A percentile compares a stretch with the other conserved stretches of the same genome.
These are phyloP conservation scores for Colletotrichum sojae DNA, from an alignment of 2,329 filamentous ascomycete genomes.

Conservation along the genomic window DNA sequence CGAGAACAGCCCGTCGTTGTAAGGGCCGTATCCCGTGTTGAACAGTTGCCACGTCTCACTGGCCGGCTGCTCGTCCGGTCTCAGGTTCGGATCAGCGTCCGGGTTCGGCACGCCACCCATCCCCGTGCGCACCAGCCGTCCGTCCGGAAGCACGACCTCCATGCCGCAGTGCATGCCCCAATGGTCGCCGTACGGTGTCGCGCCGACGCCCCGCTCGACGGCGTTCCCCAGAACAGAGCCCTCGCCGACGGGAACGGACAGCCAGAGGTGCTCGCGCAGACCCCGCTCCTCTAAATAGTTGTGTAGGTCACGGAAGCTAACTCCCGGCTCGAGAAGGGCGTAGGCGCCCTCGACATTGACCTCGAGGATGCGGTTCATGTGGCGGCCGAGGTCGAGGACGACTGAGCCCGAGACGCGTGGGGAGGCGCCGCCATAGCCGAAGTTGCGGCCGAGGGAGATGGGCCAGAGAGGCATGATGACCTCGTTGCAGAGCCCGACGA, in stretches of 20 bases:
- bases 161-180: slow-evolving; percentile 58
- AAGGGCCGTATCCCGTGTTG: slow-evolving; percentile 57
- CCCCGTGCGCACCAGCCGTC: slow-evolving; percentile 58
- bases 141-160: slow-evolving; percentile 59
- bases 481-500: slow-evolving; percentile 54
- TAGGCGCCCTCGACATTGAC: slow-evolving; percentile 55
- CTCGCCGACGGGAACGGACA: slow-evolving; percentile 59
- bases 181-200: slow-evolving; percentile 62
- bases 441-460: slow-evolving; percentile 55
- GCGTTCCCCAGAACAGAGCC: slow-evolving; percentile 63
- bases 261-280: slow-evolving; percentile 57
- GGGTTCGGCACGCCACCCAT: slow-evolving; percentile 49
- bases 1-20: slow-evolving; percentile 60
- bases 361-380: slow-evolving; percentile 57
- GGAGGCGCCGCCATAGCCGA: slow-evolving; percentile 60
- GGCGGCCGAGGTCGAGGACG: slow-evolving; percentile 56
- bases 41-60: slow-evolving; percentile 60
- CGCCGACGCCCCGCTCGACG: slow-evolving; percentile 61
- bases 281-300: slow-evolving; percentile 52
- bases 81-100: slow-evolving; percentile 22
- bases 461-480: slow-evolving; percentile 53
- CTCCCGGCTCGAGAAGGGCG: slow-evolving; percentile 60
- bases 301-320: slow-evolving; percentile 54
- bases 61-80: slow-evolving; percentile 46
- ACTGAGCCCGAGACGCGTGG: slow-evolving; percentile 59